A percentile compares a stretch with the other conserved stretches of the same genome.
Conservation (phyloP, 1,284 basidiomycete species). For the Agroathelia rolfsii region DNA sequence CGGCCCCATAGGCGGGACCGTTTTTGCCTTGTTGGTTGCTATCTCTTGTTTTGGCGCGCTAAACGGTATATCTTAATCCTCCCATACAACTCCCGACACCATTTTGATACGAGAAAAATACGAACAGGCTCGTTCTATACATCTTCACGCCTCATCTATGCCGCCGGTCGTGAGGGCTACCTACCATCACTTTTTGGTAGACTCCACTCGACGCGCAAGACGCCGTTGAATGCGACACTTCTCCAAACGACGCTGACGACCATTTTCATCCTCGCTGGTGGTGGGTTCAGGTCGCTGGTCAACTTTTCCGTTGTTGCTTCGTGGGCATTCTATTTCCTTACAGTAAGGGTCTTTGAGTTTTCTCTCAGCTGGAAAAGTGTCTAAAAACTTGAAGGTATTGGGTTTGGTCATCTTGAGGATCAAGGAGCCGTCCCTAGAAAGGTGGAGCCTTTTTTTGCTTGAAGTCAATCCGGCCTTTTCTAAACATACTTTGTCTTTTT, state of each 20-base stretch:
- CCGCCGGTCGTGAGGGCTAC: slow-evolving; percentile 82
- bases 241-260: slow-evolving; percentile 70
- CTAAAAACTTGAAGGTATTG: slow-evolving; percentile 54
- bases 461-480: slow-evolving; percentile 1
- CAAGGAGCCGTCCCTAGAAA: slow-evolving; percentile 83
- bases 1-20: slow-evolving; percentile 74
- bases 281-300: slow-evolving; percentile 80
- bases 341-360: slow-evolving; percentile 36
- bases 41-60: slow-evolving; percentile 91
- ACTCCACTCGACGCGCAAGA: slow-evolving; percentile 63
- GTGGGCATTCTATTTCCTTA: slow-evolving; percentile 89
- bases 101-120: slow-evolving; percentile 1
- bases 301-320: slow-evolving; percentile 83
- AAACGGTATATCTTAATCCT: slow-evolving; percentile 44
- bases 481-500: slow-evolving; percentile 5
- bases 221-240: slow-evolving; percentile 78
- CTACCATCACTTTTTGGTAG: slow-evolving; percentile 76
- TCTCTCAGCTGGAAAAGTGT: slow-evolving; percentile 2
- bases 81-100: slow-evolving; percentile 1
- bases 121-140: slow-evolving; percentile 69
- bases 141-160: slow-evolving; percentile 76
- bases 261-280: slow-evolving; percentile 73
- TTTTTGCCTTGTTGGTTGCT: slow-evolving; percentile 88
- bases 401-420: slow-evolving; percentile 83
- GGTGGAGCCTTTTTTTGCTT: slow-evolving; percentile 30